phyloP scores from a whole-genome alignment of 345 rosid genomes.

The Pistacia vera region DNA sequence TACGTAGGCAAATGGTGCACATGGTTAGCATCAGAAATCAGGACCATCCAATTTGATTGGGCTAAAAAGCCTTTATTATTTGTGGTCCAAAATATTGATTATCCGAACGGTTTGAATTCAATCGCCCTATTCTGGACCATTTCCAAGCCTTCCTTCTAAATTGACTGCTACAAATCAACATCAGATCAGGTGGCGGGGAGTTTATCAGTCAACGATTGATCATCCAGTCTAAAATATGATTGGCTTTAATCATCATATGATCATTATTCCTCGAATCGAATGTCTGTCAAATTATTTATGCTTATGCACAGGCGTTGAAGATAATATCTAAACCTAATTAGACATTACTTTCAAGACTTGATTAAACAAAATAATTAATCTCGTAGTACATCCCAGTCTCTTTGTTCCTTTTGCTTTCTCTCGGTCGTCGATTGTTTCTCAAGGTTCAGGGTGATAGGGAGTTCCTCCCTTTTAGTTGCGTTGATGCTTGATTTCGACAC shows the following conservation, averaged over 20 bases:
- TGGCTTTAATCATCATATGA: not conserved
- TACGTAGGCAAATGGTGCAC: slow-evolving; percentile 23
- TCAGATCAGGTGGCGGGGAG: slow-evolving; percentile 32
- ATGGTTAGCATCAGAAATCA: slow-evolving; percentile 20
- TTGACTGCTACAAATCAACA: slow-evolving; percentile 27
- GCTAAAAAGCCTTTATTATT: not conserved
- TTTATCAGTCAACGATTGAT: slow-evolving; percentile 5
- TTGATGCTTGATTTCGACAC: too few relatives aligned
- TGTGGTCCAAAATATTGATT: slow-evolving; percentile 42
- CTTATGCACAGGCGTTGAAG: too few relatives aligned
- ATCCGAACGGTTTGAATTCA: slow-evolving; percentile 26
- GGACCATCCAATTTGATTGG: slow-evolving; percentile 33
- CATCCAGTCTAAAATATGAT: not conserved
- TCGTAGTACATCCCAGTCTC: too few relatives aligned
- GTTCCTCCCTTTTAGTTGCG: too few relatives aligned
- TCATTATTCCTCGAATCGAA: slow-evolving; percentile 13
- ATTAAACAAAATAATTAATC: too few relatives aligned
- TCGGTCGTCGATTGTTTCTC: too few relatives aligned
- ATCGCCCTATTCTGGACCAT: slow-evolving; percentile 26
- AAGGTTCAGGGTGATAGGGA: too few relatives aligned
- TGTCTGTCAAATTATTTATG: slow-evolving; percentile 15
- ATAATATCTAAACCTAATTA: too few relatives aligned
- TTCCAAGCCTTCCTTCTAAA: slow-evolving; percentile 11
- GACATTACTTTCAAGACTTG: too few relatives aligned
- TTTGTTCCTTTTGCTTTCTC: too few relatives aligned